These are phyloP conservation scores for Aspergillus unguis DNA, from an alignment of 2,329 filamentous ascomycete genomes.

Conservation along the genomic window DNA sequence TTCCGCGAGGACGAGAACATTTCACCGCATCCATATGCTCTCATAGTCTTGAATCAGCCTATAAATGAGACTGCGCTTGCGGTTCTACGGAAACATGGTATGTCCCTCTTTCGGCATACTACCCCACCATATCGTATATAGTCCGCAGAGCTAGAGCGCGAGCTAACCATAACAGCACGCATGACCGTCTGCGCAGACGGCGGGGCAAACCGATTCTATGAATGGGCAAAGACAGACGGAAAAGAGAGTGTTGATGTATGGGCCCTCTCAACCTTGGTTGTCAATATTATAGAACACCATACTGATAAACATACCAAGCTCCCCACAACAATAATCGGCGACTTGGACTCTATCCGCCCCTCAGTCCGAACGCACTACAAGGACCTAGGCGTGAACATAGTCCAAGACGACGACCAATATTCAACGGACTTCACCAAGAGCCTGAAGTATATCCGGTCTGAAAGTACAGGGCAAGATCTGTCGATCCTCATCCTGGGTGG, in stretches of 20 bases:
- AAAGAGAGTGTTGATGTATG: conserved; percentile 33
- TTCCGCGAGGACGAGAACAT: conserved; percentile 29
- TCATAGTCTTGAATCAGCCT: conserved; percentile 62
- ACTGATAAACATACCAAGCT: conserved; percentile 37
- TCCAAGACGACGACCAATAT: conserved; percentile 74
- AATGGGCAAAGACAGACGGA: conserved; percentile 42
- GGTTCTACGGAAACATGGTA: conserved; percentile 38
- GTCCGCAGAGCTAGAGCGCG: not conserved
- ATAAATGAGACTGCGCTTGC: conserved; percentile 46
- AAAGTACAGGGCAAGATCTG: conserved; percentile 20
- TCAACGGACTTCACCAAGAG: conserved; percentile 91
- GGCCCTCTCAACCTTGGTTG: conserved; percentile 3
- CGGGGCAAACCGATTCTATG: conserved; percentile 73
- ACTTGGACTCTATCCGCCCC: conserved; percentile 76
- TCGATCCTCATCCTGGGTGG: conserved; percentile 81
- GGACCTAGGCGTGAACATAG: conserved; percentile 57
- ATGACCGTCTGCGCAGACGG: conserved; percentile 83
- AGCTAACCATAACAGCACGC: conserved; percentile 46
- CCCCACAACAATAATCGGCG: conserved; percentile 75
- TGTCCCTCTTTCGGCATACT: conserved; percentile 4
- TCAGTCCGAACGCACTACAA: conserved; percentile 66
- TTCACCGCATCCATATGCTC: conserved; percentile 39
- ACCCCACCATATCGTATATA: not conserved
- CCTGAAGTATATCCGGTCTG: conserved; percentile 55
- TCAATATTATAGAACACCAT: not conserved